Conservation (phyloP, 2,329 filamentous ascomycete species). For the Ophidiomyces ophidiicola region DNA sequence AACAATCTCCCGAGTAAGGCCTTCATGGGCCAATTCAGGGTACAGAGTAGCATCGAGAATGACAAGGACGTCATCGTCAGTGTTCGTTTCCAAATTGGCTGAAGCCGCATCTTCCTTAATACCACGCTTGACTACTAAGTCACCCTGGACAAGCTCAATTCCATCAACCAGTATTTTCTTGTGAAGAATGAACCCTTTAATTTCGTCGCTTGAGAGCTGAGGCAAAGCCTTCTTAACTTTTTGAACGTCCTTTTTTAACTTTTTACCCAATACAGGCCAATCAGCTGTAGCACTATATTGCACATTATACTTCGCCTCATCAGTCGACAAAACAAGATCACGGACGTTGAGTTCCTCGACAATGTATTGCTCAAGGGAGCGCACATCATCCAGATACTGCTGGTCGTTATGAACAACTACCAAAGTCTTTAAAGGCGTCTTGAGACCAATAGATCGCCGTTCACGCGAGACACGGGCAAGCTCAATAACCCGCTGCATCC, state of each 20-base stretch:
- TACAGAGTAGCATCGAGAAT: constrained; percentile 77
- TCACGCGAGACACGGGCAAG: constrained; percentile 77
- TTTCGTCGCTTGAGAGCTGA: constrained; percentile 61
- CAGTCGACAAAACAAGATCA: constrained; percentile 68
- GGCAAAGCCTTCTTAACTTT: constrained; percentile 87
- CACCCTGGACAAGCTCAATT: constrained; percentile 68
- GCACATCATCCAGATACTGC: constrained; percentile 75
- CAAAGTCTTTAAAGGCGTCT: constrained; percentile 80
- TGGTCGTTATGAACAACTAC: constrained; percentile 76
- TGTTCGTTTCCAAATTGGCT: constrained; percentile 71
- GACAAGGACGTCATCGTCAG: constrained; percentile 77
- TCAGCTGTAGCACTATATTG: constrained; percentile 83
- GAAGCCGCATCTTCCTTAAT: constrained; percentile 60
- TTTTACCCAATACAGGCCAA: constrained; percentile 91
- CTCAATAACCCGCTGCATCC: constrained; percentile 95
- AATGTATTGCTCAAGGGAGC: constrained; percentile 76
- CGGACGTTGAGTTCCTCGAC: constrained; percentile 83
- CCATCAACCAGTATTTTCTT: constrained; percentile 73
- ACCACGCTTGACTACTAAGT: constrained; percentile 70
- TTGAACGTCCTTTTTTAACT: constrained; percentile 86
- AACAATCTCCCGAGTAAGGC: constrained; percentile 81
- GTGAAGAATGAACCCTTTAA: constrained; percentile 61
- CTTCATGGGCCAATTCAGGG: constrained; percentile 76
- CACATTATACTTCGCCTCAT: constrained; percentile 84
- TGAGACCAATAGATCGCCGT: constrained; percentile 69